phyloP scores from a whole-genome alignment of 2,329 filamentous ascomycete species.

The Xylariaceae sp. region DNA sequence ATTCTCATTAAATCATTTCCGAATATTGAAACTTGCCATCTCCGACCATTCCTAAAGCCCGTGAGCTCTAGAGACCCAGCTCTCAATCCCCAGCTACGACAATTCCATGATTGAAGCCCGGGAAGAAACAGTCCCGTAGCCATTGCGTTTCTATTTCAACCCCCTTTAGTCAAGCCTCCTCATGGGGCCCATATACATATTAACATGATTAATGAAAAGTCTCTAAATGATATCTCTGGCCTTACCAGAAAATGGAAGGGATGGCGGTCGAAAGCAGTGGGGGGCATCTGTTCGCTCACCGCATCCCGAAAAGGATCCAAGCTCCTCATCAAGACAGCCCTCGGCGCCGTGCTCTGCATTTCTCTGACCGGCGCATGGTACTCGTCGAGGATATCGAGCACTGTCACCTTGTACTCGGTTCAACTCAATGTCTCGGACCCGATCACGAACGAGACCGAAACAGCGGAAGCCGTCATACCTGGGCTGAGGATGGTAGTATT shows the following conservation, averaged over 20 bases:
- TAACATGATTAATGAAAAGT: not conserved
- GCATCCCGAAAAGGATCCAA: conserved; percentile 19
- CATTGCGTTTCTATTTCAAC: not conserved
- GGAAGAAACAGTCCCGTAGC: not conserved
- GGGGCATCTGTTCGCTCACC: conserved; percentile 15
- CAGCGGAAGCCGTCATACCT: conserved; percentile 16
- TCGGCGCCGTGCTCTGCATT: conserved; percentile 18
- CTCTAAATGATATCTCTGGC: not conserved
- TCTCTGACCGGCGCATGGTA: conserved; percentile 17
- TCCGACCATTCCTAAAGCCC: not conserved
- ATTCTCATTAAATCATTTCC: too few species aligned
- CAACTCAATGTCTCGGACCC: conserved; percentile 10
- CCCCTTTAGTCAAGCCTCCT: not conserved
- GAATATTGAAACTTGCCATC: not conserved
- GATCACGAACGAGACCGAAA: not conserved
- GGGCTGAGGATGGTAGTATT: conserved; percentile 48
- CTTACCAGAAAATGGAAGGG: not conserved
- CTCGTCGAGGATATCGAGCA: not conserved
- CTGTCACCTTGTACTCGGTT: not conserved
- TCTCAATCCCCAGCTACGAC: not conserved
- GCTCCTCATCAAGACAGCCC: conserved; percentile 19
- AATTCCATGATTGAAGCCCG: not conserved
- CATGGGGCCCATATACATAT: not conserved
- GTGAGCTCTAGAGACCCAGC: not conserved
- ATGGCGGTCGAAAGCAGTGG: conserved; percentile 11